These are phyloP conservation scores for Colletotrichum musae DNA, from an alignment of 2,329 filamentous ascomycete species.

Conservation along the genomic window DNA sequence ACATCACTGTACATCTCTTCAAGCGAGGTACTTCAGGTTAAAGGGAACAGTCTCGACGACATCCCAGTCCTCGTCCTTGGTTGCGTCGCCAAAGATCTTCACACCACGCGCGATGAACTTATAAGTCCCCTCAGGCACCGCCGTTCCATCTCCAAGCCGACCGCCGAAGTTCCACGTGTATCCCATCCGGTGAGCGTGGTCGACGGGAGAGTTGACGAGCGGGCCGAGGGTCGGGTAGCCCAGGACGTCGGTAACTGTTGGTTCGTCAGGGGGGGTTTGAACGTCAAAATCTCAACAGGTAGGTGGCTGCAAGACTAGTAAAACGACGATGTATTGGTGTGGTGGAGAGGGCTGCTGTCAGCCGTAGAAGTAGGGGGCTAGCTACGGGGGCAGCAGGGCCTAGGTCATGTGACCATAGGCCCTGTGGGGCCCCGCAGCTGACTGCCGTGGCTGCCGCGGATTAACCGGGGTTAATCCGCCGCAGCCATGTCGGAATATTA, in stretches of 20 bases:
- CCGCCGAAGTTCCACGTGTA: conserved; percentile 43
- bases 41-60: conserved; percentile 42
- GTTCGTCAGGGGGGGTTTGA: no score
- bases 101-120: conserved; percentile 44
- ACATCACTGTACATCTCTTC: neutral
- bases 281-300: no score
- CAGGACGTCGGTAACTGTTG: conserved; percentile 37
- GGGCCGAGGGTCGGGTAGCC: conserved; percentile 44
- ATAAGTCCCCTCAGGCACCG: conserved; percentile 46
- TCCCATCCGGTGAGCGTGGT: conserved; percentile 28
- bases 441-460: no score
- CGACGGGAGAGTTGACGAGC: conserved; percentile 41
- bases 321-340: no score
- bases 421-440: no score
- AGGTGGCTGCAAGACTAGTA: no score
- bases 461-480: no score
- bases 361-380: no score
- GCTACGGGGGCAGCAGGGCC: no score
- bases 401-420: no score
- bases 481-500: no score
- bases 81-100: conserved; percentile 46
- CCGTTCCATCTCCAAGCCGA: conserved; percentile 42
- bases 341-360: no score
- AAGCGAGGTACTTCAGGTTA: conserved; percentile 29
- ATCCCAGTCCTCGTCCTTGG: conserved; percentile 46